Conservation (phyloP, 208 protist species). For the Phytomonas serpens region DNA sequence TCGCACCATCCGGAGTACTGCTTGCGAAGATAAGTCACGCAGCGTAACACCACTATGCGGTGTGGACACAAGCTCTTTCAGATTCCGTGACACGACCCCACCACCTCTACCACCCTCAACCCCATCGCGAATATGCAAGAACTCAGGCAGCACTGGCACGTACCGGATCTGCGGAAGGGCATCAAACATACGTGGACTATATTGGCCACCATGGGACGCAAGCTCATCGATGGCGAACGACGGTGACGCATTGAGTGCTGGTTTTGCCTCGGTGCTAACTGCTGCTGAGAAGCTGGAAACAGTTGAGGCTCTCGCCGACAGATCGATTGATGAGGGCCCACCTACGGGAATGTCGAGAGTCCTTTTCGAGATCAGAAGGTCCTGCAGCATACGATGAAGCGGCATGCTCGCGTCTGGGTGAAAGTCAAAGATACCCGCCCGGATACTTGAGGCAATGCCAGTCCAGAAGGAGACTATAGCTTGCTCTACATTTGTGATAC, state of each 20-base stretch:
- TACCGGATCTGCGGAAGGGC: constrained; percentile 28
- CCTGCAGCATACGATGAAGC: constrained; percentile 31
- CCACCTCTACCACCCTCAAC: constrained; percentile 2
- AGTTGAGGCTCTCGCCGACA: background rate
- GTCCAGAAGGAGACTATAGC: constrained; percentile 78
- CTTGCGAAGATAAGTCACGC: constrained; percentile 57
- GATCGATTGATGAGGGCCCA: background rate
- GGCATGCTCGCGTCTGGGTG: constrained; percentile 19
- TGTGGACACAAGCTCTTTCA: background rate
- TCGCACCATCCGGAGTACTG: constrained; percentile 49
- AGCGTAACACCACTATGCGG: constrained; percentile 16
- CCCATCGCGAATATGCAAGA: constrained; percentile 3
- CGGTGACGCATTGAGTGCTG: constrained; percentile 10
- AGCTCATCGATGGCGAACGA: constrained; percentile 18
- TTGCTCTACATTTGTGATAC: constrained; percentile 58
- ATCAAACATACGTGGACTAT: constrained; percentile 3
- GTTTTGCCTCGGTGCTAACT: background rate
- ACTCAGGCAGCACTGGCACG: constrained; percentile 23
- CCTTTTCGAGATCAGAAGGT: constrained; percentile 8
- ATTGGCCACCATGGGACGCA: constrained; percentile 3
- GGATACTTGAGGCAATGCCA: constrained; percentile 61
- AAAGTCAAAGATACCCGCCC: constrained; percentile 66
- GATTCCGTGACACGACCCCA: constrained; percentile 1
- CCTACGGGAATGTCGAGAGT: background rate
- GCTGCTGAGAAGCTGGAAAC: constrained; percentile 9